Conservation (phyloP, 768 basidiomycete species). For the Ramaria sp. region DNA sequence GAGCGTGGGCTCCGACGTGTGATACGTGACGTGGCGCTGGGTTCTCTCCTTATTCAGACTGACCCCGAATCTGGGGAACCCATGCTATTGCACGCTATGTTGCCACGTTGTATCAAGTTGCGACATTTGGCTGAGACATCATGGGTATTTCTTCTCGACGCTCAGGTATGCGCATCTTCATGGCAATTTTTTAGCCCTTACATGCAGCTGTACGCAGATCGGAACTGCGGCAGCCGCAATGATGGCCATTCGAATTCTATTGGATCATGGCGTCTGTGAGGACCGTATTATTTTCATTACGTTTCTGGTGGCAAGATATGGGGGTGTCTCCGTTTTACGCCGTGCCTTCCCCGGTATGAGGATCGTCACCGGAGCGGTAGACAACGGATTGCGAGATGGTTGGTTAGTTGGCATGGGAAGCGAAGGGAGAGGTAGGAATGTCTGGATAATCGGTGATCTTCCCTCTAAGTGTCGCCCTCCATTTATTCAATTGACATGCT, state of each 20-base stretch:
- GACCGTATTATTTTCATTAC: conserved; percentile 84
- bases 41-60: conserved; percentile 85
- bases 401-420: conserved; percentile 53
- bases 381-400: conserved; percentile 63
- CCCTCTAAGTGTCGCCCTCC: not conserved
- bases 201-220: conserved; percentile 38
- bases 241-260: conserved; percentile 88
- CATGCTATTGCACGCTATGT: conserved; percentile 66
- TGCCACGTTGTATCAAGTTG: conserved; percentile 65
- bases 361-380: conserved; percentile 78
- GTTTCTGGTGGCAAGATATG: conserved; percentile 76
- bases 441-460: conserved; percentile 51
- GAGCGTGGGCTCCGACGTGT: conserved; percentile 87
- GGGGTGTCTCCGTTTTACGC: conserved; percentile 68
- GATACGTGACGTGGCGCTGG: conserved; percentile 75
- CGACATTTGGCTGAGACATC: conserved; percentile 53
- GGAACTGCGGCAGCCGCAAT: conserved; percentile 88
- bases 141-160: conserved; percentile 84
- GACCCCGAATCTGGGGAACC: conserved; percentile 82
- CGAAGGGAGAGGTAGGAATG: conserved; percentile 45
- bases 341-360: conserved; percentile 78
- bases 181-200: not conserved
- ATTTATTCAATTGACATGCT: conserved; percentile 2
- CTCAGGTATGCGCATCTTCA: conserved; percentile 44
- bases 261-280: conserved; percentile 85